A percentile compares a stretch with the other conserved stretches of the same genome.
Evolutionary conservation across 1,284 basidiomycete species (phyloP).

Genomic region (Waitea zeae): DNA sequence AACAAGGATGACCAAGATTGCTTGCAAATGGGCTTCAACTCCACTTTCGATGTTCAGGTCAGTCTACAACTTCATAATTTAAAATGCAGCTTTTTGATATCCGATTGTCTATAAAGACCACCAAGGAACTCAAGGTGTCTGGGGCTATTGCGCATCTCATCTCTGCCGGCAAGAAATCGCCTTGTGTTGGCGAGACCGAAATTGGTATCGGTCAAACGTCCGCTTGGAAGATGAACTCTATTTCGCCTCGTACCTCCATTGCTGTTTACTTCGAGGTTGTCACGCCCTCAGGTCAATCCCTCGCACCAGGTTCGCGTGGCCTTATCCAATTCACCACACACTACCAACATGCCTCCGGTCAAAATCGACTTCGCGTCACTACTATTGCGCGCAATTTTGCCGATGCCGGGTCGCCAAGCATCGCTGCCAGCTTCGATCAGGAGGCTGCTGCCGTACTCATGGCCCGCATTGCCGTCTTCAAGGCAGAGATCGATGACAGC

Average conservation of each 20-base stretch:
- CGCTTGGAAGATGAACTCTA: constrained; percentile 95
- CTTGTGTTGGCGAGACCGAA: constrained; percentile 96
- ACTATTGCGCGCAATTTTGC: constrained; percentile 96
- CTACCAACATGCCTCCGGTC: constrained; percentile 94
- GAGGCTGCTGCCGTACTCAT: constrained; percentile 97
- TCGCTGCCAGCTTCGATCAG: constrained; percentile 93
- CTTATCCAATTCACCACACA: constrained; percentile 98
- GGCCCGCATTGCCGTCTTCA: constrained; percentile 98
- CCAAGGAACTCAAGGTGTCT: constrained; percentile 97
- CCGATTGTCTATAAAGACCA: constrained; percentile 45
- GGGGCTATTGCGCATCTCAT: constrained; percentile 97
- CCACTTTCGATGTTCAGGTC: constrained; percentile 94
- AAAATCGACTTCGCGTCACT: constrained; percentile 88
- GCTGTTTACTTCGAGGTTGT: constrained; percentile 99
- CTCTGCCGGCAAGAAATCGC: constrained; percentile 92
- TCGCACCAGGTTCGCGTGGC: constrained; percentile 84
- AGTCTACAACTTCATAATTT: too few species aligned
- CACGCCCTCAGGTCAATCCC: constrained; percentile 91
- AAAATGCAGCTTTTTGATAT: too few species aligned
- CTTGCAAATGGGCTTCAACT: constrained; percentile 97
- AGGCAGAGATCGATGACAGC: constrained; percentile 97
- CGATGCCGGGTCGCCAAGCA: constrained; percentile 86
- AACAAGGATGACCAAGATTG: constrained; percentile 88
- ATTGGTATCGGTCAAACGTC: constrained; percentile 98
- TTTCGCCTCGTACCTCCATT: constrained; percentile 79